Base-by-base conservation (phyloP, 495 filamentous ascomycete species). In the Xylaria scruposa region DNA sequence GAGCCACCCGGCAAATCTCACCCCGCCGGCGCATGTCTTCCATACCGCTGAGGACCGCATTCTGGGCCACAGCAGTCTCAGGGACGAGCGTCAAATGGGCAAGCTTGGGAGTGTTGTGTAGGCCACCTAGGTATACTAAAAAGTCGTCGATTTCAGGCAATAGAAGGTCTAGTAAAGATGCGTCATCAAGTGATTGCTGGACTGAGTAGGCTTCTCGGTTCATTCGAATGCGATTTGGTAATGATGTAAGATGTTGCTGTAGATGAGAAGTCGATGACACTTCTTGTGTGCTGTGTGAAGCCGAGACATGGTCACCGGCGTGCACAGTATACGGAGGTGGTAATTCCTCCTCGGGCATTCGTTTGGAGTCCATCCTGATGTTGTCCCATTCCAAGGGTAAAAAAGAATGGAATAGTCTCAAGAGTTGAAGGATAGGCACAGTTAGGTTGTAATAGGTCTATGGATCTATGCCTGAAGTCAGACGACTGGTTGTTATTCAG, bases 31-130 rank as follows among this genome's bases (percentile, higher is more conserved):
- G 74, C 56, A 80, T 77, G 42, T 86, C 82, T 19, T 73, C 76
- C 4, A 75, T 78, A 0, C 78, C 80, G 42, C 72, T 82, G 33
- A 86, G 70, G 1, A 60, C 59, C 60, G 81, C 79, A 47, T 75
- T 75, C 3, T 61, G 53, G 0, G 83, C 78, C 0, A 85, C 76
- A 0, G 78, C 80, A 4, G 68, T 61, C 0, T 59, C 79, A 1
- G 84, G 84, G 3, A 86, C 80, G 31, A 86, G 70, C 21, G 77
- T 82, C 40, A 85, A 73, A 61, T 83, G 80, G 2, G 79, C 82
- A 4, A 79, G 42, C 6, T 67, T 21, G 5, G 78, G 74, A 6
- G 73, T 60, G 2, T 33, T 60, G 29, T 73, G 70, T 33, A 68
- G 61, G 19, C 62, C 49, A 26, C 74, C 74, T 17, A 85, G 68